Conservation (phyloP, 1,139 yeast genomes). For the Kluyveromyces sp. region DNA sequence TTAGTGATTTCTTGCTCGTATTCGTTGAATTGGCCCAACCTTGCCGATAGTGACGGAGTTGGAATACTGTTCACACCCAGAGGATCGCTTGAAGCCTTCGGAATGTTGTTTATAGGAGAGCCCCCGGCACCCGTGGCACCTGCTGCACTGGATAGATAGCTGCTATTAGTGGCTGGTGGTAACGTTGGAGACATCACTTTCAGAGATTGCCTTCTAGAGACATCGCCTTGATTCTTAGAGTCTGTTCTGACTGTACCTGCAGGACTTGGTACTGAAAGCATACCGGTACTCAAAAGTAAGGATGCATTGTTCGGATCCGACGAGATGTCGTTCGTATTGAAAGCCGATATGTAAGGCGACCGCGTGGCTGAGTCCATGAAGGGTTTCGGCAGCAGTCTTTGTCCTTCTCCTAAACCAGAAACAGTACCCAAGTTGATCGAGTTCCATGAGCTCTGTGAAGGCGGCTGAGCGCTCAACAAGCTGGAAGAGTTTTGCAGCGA, state of each 20-base stretch:
- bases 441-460: not conserved
- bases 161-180: not conserved
- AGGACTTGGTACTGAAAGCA: not conserved
- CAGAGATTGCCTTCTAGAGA: not conserved
- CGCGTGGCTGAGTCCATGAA: constrained; percentile 1
- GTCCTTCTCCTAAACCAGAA: not conserved
- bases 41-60: not conserved
- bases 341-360: not conserved
- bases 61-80: not conserved
- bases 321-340: not conserved
- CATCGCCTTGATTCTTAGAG: not conserved
- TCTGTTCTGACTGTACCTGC: not conserved
- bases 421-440: not conserved
- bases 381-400: constrained; percentile 5
- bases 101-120: not conserved
- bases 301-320: not conserved
- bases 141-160: not conserved
- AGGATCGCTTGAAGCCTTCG: not conserved
- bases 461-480: not conserved
- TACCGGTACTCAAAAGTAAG: not conserved
- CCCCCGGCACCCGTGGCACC: not conserved
- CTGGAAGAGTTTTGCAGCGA: not conserved
- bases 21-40: not conserved
- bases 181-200: not conserved
- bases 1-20: constrained; percentile 9